Evolutionary conservation across 2,329 filamentous ascomycete species (phyloP), one percentile per base, ranked within the genome.

Genomic region (Ophiostoma fasciatum): DNA sequence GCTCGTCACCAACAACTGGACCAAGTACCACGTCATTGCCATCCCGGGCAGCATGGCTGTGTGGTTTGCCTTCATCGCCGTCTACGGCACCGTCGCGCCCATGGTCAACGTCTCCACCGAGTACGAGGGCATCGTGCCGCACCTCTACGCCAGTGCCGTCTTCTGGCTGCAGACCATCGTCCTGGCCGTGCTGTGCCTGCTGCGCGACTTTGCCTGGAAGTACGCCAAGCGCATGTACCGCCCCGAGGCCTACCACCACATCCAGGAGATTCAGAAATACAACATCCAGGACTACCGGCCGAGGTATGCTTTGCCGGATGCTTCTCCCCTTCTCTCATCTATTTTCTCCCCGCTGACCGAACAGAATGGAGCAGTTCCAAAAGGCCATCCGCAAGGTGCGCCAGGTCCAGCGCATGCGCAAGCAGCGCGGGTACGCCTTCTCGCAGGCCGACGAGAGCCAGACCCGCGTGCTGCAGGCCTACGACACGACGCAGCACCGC

Each of bases 211-310:
- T 57, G 76, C 79, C 4, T 98, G 88, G 87, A 98, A 98, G 66
- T 98, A 96, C 49, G 77, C 74, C 42, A 94, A 94, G 66, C 74
- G 90, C 46, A 94, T 98, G 85, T 98, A 96, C 62, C 79, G 78
- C 48, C 90, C 90, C 17, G 82, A 94, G 60, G 77, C 83, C 29
- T 98, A 98, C 52, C 90, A 98, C 50, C 90, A 98, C 56, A 90
- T 98, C 45, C 90, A 98, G 59, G 90, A 98, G 63, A 98, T 98
- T 48, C 90, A 98, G 59, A 98, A 98, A 62, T 98, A 96, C 63
- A 98, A 98, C 51, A 94, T 98, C 42, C 90, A 98, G 62, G 90
- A 98, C 62, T 98, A 98, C 60, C 71, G 90, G 52, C 90, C 90
- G 43, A 78, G 90, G 82, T 87, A 71, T 48, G 70, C 64, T 34